Evolutionary conservation across 495 filamentous ascomycete genomes (phyloP).

Genomic region (Penicillium antarcticum): DNA sequence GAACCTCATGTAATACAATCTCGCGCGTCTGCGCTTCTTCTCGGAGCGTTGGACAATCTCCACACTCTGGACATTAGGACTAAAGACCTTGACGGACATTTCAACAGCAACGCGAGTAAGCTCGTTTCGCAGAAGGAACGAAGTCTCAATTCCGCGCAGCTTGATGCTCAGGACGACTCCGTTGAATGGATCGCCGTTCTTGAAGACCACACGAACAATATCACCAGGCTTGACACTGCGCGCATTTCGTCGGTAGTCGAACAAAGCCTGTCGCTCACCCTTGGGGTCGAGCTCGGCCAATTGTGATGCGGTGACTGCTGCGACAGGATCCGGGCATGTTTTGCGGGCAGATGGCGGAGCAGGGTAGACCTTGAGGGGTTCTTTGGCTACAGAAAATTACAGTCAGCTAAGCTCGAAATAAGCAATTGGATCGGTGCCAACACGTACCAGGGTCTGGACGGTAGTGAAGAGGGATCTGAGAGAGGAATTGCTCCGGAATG

Average conservation of each 20-base stretch:
- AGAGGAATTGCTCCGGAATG: conserved; percentile 38
- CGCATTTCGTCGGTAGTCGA: conserved; percentile 65
- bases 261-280: conserved; percentile 75
- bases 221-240: conserved; percentile 78
- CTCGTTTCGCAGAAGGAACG: conserved; percentile 77
- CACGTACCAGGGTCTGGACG: conserved; percentile 35
- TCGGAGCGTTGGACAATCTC: conserved; percentile 85
- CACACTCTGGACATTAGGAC: conserved; percentile 81
- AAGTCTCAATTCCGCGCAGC: conserved; percentile 79
- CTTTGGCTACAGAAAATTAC: conserved; percentile 25
- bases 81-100: conserved; percentile 96
- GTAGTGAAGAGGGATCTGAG: conserved; percentile 39
- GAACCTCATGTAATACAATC: conserved; percentile 87
- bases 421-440: not conserved
- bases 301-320: conserved; percentile 59
- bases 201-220: conserved; percentile 82
- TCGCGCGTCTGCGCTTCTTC: conserved; percentile 83
- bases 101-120: conserved; percentile 85
- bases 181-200: conserved; percentile 83
- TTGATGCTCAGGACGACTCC: conserved; percentile 85
- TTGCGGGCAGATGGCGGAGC: conserved; percentile 45
- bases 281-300: conserved; percentile 74
- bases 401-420: not conserved
- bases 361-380: conserved; percentile 52
- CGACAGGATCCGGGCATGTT: conserved; percentile 59